Conservation (phyloP, 2,329 filamentous ascomycete genomes). For the Epichloe gansuensis region DNA sequence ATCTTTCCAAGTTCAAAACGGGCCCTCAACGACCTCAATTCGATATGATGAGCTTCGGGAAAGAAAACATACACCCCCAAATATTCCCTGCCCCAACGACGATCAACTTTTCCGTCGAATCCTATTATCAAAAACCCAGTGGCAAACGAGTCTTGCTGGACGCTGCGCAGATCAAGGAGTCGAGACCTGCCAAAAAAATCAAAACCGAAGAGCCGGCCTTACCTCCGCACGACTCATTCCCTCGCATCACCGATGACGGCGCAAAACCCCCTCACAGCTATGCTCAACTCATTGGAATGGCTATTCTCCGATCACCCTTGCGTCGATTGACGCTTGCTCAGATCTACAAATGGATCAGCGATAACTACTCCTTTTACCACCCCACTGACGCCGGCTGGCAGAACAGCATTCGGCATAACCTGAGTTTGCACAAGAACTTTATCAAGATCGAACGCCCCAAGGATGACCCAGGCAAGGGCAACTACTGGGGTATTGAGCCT, state of each 20-base stretch:
- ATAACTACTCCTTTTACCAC: slow-evolving; percentile 80
- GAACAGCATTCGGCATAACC: slow-evolving; percentile 96
- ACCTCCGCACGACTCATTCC: slow-evolving; percentile 68
- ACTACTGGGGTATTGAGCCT: slow-evolving; percentile 91
- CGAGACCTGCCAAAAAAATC: slow-evolving; percentile 52
- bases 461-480: slow-evolving; percentile 92
- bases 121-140: slow-evolving; percentile 38
- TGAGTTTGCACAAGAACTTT: slow-evolving; percentile 93
- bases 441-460: slow-evolving; percentile 92
- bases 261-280: slow-evolving; percentile 87
- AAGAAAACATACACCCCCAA: slow-evolving; percentile 43
- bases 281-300: slow-evolving; percentile 90
- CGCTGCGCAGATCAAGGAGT: slow-evolving; percentile 58
- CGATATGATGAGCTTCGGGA: slow-evolving; percentile 32
- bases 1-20: slow-evolving; percentile 47
- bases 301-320: slow-evolving; percentile 74
- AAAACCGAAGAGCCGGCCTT: slow-evolving; percentile 45
- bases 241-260: slow-evolving; percentile 70
- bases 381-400: slow-evolving; percentile 85
- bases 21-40: slow-evolving; percentile 38
- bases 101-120: slow-evolving; percentile 38
- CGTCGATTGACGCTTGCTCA: slow-evolving; percentile 79
- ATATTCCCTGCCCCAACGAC: slow-evolving; percentile 35
- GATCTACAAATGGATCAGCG: slow-evolving; percentile 99
- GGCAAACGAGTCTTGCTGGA: slow-evolving; percentile 57